Percentiles rank a stretch among this genome's conserved stretches.
phyloP scores from a whole-genome alignment of 2,329 filamentous ascomycete species.

The Cladophialophora yegresii region DNA sequence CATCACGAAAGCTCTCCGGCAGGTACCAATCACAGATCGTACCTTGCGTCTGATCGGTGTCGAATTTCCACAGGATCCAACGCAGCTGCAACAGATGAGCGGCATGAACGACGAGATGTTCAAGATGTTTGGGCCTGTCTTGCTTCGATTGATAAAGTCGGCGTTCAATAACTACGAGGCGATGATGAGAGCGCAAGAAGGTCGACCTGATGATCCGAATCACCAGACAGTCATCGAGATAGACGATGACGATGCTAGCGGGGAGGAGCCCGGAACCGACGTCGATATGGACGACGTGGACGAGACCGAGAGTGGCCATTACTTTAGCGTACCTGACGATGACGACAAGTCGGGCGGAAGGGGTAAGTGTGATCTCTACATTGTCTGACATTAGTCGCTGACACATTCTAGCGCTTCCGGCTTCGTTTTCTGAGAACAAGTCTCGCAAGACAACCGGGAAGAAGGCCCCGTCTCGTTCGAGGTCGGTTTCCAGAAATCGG shows the following conservation, averaged over 20 bases:
- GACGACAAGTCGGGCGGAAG: slow-evolving; percentile 32
- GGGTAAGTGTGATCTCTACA: slow-evolving; percentile 26
- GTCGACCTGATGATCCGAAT: slow-evolving; percentile 53
- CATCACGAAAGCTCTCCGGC: slow-evolving; percentile 48
- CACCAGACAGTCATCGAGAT: slow-evolving; percentile 52
- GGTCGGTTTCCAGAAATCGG: slow-evolving; percentile 11
- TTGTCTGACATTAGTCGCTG: slow-evolving; percentile 4
- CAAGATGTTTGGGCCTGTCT: slow-evolving; percentile 46
- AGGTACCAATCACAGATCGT: slow-evolving; percentile 50
- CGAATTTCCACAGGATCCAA: slow-evolving; percentile 47
- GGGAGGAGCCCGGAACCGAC: slow-evolving; percentile 31
- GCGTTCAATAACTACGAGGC: slow-evolving; percentile 47
- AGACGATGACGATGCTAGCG: slow-evolving; percentile 43
- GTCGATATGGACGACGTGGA: slow-evolving; percentile 31
- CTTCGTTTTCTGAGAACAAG: slow-evolving; percentile 22
- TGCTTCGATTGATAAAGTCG: slow-evolving; percentile 47
- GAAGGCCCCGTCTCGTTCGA: slow-evolving; percentile 11
- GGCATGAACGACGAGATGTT: slow-evolving; percentile 51
- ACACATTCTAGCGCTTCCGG: slow-evolving; percentile 32
- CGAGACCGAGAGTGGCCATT: slow-evolving; percentile 34
- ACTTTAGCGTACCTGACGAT: slow-evolving; percentile 34
- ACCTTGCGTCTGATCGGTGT: slow-evolving; percentile 54
- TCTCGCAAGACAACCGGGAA: slow-evolving; percentile 8
- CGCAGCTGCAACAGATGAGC: slow-evolving; percentile 45
- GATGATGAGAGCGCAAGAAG: slow-evolving; percentile 45